Percentiles rank a stretch among this genome's conserved stretches.
Conservation (phyloP, 305 asterid genomes). For the Petunia hybrid region DNA sequence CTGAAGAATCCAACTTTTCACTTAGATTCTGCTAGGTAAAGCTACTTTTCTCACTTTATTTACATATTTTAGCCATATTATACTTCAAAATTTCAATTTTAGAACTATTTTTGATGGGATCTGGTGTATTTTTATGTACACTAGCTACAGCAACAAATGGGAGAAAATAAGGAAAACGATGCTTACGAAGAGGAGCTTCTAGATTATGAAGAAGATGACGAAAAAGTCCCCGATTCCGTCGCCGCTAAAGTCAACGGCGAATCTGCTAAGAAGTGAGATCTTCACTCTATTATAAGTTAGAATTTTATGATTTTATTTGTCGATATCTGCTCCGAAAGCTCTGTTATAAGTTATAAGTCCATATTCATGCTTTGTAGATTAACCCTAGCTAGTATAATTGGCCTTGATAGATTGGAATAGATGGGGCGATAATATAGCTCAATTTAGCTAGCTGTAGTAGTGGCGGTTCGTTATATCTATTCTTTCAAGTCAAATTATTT, state of each 20-base stretch:
- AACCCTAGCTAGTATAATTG: too few species aligned
- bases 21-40: slow-evolving; percentile 13
- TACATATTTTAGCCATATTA: background rate
- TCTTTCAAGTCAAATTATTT: background rate
- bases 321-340: too few species aligned
- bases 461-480: background rate
- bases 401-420: too few species aligned
- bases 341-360: too few species aligned
- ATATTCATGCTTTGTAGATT: too few species aligned
- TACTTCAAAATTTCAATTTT: background rate
- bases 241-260: slow-evolving; percentile 78
- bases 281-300: background rate
- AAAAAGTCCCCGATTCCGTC: slow-evolving; percentile 75
- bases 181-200: slow-evolving; percentile 94
- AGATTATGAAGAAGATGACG: slow-evolving; percentile 94
- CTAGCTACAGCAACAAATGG: slow-evolving; percentile 51
- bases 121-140: slow-evolving; percentile 45
- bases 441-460: background rate
- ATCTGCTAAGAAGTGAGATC: slow-evolving; percentile 76
- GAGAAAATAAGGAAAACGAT: slow-evolving; percentile 76
- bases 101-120: slow-evolving; percentile 42
- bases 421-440: too few species aligned
- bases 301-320: too few species aligned
- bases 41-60: slow-evolving; percentile 1
- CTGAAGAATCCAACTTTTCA: background rate